Conservation (phyloP, 2,329 filamentous ascomycete genomes). For the Pleomassaria siparia region DNA sequence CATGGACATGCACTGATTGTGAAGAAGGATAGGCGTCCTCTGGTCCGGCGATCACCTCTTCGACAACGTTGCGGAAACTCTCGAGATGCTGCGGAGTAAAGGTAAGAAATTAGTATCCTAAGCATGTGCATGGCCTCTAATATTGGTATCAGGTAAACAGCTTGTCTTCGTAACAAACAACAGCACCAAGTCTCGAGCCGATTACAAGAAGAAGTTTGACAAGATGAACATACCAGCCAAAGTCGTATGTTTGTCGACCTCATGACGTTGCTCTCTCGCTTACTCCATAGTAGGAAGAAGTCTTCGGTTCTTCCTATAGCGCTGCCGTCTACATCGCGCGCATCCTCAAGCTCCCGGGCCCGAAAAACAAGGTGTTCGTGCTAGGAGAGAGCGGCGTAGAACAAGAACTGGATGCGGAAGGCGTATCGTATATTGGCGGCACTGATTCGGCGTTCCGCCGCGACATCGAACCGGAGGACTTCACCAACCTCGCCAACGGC, state of each 20-base stretch:
- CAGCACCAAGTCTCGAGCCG: conserved; percentile 89
- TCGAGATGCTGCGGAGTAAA: conserved; percentile 78
- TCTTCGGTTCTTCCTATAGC: conserved; percentile 95
- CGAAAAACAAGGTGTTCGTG: conserved; percentile 91
- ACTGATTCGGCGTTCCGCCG: conserved; percentile 77
- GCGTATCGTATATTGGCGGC: conserved; percentile 78
- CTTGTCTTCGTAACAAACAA: conserved; percentile 98
- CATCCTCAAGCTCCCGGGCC: conserved; percentile 76
- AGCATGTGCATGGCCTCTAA: conserved; percentile 1
- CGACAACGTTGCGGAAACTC: conserved; percentile 78
- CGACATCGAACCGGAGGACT: conserved; percentile 80
- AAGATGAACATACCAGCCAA: conserved; percentile 75
- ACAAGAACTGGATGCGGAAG: conserved; percentile 79
- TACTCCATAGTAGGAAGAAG: conserved; percentile 66
- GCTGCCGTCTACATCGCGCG: conserved; percentile 93
- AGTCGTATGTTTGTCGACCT: conserved; percentile 50
- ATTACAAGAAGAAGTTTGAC: conserved; percentile 91
- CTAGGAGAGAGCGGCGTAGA: conserved; percentile 91
- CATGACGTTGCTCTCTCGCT: not conserved
- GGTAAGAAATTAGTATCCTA: conserved; percentile 52
- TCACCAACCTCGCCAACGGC: conserved; percentile 68
- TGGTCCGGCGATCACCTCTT: conserved; percentile 96
- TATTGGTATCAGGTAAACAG: conserved; percentile 68
- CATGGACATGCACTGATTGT: conserved; percentile 35
- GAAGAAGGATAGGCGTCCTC: conserved; percentile 72